Evolutionary conservation across 2,329 filamentous ascomycete species (phyloP).

Genomic region (Paraphaeosphaeria sporulosa): DNA sequence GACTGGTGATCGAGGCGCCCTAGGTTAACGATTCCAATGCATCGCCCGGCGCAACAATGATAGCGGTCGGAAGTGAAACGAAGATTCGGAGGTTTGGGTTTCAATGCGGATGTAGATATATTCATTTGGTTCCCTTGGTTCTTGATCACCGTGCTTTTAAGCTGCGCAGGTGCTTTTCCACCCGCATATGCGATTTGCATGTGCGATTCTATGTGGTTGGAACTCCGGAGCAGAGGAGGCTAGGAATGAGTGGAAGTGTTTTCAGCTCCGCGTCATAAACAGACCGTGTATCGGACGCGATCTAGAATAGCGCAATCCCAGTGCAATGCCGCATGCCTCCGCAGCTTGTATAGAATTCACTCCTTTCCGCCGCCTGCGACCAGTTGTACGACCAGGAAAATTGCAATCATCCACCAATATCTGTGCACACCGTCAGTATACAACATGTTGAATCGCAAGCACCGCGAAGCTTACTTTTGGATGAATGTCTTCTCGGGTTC

Average conservation of each 20-base stretch:
- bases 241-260: background rate
- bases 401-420: slow-evolving; percentile 60
- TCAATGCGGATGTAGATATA: background rate
- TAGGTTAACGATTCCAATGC: slow-evolving; percentile 3
- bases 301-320: background rate
- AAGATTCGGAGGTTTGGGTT: background rate
- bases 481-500: slow-evolving; percentile 60
- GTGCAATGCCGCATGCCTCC: background rate
- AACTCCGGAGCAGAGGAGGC: background rate
- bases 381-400: slow-evolving; percentile 57
- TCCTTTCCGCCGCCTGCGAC: slow-evolving; percentile 51
- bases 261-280: background rate
- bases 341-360: slow-evolving; percentile 1
- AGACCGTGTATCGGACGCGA: background rate
- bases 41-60: slow-evolving; percentile 7
- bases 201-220: background rate
- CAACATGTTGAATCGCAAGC: background rate
- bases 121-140: background rate
- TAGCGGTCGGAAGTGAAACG: background rate
- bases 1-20: background rate
- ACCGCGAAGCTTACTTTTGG: slow-evolving; percentile 54
- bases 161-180: background rate
- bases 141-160: background rate
- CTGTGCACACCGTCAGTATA: slow-evolving; percentile 39
- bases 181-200: background rate